Evolutionary conservation across 129 eudicot genomes (phyloP), one percentile per base, ranked within the genome.

Genomic region (Solidago caesia): DNA sequence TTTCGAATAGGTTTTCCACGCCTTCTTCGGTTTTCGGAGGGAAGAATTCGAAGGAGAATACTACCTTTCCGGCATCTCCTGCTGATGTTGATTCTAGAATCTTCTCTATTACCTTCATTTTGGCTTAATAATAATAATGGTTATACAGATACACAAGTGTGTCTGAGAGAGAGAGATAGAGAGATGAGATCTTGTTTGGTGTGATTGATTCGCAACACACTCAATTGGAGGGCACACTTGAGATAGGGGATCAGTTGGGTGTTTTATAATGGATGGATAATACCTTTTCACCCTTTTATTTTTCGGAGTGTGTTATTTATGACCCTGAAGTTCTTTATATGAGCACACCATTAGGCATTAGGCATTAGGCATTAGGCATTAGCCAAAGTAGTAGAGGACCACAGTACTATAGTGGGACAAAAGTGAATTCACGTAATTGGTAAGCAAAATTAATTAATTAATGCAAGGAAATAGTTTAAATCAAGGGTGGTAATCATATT

Each of bases 11-110:
- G 57, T 95, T 95, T 0, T 95, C 97, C 0, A 95, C 97, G 0
- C 99, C 99, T 58, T 95, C 99, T 8, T 95, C 99, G 0, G 99
- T 91, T 73, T 95, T 95, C n/a, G 99, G 99, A 4, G 99, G 99
- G 44, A 95, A 95, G 77, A 91, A 95, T 77, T 95, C 99, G 82
- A 95, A 95, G 4, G 99, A 95, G 79, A 95, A 95, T 5, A 88
- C 87, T 1, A 82, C 88, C 25, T 80, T 75, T 73, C 83, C 88
- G 46, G 64, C 80, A 13, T 79, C 80, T 41, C 80, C 82, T 1
- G 85, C 87, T 5, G 75, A 80, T 44, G 86, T 63, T 1, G 92
- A 83, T 71, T 83, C 92, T 12, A 59, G 75, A 73, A 95, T 91
- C 89, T 95, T 95, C 57, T 95, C 97, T 3, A 95, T 89, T 57